Conservation (phyloP, 352 stramenopile genomes). For the Phytophthora sansomeana region DNA sequence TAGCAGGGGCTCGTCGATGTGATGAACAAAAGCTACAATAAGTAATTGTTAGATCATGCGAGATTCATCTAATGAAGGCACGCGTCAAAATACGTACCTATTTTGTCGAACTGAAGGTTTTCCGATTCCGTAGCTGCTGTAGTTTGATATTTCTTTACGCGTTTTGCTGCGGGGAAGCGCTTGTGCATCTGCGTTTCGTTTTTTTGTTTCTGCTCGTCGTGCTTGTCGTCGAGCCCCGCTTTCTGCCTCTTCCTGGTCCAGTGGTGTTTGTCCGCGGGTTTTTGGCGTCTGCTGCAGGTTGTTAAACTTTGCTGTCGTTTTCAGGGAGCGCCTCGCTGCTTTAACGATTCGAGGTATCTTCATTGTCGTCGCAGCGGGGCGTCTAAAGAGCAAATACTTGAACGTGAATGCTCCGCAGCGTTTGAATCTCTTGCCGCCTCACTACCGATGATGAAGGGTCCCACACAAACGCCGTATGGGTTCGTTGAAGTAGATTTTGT, state of each 20-base stretch:
- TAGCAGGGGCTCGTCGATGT: too few relatives aligned
- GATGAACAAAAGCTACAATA: neutral
- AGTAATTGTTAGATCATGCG: neutral
- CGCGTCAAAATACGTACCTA: neutral
- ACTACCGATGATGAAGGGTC: too few relatives aligned
- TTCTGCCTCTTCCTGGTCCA: neutral
- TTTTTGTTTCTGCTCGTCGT: too few relatives aligned
- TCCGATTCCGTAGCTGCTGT: neutral
- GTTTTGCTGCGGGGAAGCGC: neutral
- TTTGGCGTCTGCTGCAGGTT: neutral
- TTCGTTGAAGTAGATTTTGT: too few relatives aligned
- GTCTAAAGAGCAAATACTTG: neutral
- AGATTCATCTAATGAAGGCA: neutral
- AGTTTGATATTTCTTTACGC: neutral
- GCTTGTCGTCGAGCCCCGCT: neutral
- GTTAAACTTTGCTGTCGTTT: neutral
- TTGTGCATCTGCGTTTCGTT: neutral
- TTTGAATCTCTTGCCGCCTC: too few relatives aligned
- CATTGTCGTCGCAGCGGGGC: neutral
- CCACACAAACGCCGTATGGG: too few relatives aligned
- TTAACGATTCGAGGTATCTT: neutral
- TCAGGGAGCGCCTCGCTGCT: neutral
- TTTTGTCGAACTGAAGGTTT: neutral
- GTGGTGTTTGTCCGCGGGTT: too few relatives aligned
- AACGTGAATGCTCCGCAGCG: too few relatives aligned